Base-by-base conservation (phyloP, 768 basidiomycete genomes). In the Antrodiella citrinella region DNA sequence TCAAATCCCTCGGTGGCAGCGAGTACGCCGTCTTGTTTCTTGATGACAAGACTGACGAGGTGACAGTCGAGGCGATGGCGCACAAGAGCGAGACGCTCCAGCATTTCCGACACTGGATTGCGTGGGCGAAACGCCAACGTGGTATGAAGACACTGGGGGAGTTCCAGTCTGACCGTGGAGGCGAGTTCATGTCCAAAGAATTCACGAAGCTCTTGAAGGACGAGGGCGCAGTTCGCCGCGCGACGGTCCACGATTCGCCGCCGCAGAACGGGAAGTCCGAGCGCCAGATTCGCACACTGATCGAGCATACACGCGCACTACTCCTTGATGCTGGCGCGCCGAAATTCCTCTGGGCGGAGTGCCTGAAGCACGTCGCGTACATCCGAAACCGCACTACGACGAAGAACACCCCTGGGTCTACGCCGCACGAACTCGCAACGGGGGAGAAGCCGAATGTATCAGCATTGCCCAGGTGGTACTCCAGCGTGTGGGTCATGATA, bases 261-360 rank as follows among this genome's bases (percentile, higher is more conserved):
- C 44, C 56, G 21, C 63, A 64, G 11, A 63, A 64, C 35, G 60
- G 64, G 4, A 50, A 59, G 11, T 58, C 59, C 0, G 64, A 67
- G 44, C 57, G 59, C 39, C 30, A 54, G 9, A 59, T 61, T 43
- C 51, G 59, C 18, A 61, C 59, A 3, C 9, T 57, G 1, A 12
- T 56, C 18, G 56, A 62, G 26, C 45, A 48, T 13, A 52, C 51
- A 3, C 26, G 46, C 1, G 54, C 61, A 0, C 57, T 62, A 52
- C 24, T 60, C 2, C 48, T 52, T 24, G 59, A 48, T 3, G 35
- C 22, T 3, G 46, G 45, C 11, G n/a, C 62, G 11, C 55, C 57
- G 1, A 55, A 57, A 26, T 48, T 39, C 19, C 51, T 63, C 10
- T 65, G 63, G 63, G 43, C 45, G 0, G 51, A 62, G 40, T 59